Conservation (phyloP, 176 grass and related monocot species). For the Coix lacrymajobi region DNA sequence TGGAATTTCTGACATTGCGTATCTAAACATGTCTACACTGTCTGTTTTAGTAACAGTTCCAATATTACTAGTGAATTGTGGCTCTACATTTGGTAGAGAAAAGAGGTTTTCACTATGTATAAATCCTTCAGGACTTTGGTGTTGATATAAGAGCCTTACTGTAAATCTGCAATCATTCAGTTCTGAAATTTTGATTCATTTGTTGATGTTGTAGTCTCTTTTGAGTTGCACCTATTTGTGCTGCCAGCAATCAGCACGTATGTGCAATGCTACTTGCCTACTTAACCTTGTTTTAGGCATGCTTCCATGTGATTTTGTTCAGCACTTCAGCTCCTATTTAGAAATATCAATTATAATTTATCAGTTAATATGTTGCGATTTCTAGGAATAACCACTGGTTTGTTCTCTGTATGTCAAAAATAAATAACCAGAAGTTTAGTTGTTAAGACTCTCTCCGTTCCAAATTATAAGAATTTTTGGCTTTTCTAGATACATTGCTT, state of each 20-base stretch:
- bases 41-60: background rate
- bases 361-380: background rate
- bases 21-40: background rate
- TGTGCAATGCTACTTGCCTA: background rate
- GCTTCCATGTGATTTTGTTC: background rate
- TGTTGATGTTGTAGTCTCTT: background rate
- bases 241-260: background rate
- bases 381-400: background rate
- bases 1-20: background rate
- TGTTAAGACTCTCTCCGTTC: background rate
- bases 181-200: slow-evolving; percentile 9
- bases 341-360: background rate
- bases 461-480: background rate
- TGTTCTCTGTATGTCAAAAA: background rate
- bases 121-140: background rate
- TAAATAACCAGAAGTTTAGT: background rate
- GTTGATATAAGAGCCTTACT: slow-evolving; percentile 16
- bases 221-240: background rate
- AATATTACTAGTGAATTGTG: slow-evolving; percentile 8
- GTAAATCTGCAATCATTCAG: background rate
- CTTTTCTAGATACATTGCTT: background rate
- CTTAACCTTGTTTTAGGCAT: background rate
- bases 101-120: slow-evolving; percentile 9
- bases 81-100: slow-evolving; percentile 17
- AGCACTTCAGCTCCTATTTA: background rate